Percentiles rank a stretch among this genome's conserved stretches.
Conservation (phyloP, 1,284 basidiomycete genomes). For the Moniliella sp. region DNA sequence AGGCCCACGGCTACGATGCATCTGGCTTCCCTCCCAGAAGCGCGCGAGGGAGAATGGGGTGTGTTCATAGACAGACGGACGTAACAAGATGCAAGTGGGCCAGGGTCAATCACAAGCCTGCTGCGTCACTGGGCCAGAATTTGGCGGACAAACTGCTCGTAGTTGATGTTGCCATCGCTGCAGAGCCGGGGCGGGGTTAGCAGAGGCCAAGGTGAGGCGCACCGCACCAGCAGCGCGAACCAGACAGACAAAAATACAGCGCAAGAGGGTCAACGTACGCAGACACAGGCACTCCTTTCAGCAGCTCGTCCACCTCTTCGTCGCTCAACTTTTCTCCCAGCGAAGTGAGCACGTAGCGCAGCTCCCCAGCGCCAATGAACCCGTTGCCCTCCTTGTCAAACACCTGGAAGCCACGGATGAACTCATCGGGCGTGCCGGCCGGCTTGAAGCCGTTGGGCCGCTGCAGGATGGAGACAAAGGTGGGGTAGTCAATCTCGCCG, state of each 20-base stretch:
- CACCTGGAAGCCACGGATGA: conserved; percentile 94
- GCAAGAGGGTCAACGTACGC: conserved; percentile 41
- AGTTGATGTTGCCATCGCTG: conserved; percentile 90
- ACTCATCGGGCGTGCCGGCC: conserved; percentile 46
- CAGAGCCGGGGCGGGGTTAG: background rate
- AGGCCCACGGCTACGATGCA: no score
- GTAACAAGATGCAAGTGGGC: no score
- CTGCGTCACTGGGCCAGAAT: conserved; percentile 48
- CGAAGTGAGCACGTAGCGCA: conserved; percentile 83
- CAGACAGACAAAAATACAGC: no score
- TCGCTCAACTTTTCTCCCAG: conserved; percentile 92
- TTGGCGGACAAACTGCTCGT: conserved; percentile 79
- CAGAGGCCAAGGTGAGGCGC: background rate
- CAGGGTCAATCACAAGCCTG: no score
- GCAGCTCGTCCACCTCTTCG: conserved; percentile 87
- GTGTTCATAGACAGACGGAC: no score
- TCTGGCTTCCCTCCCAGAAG: no score
- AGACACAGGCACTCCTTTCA: conserved; percentile 77
- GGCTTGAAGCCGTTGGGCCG: conserved; percentile 90
- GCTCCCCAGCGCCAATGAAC: conserved; percentile 71
- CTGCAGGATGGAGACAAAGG: conserved; percentile 73
- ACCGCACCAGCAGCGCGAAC: background rate
- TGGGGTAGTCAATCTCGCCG: conserved; percentile 41
- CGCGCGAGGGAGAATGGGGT: no score
- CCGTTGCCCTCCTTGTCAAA: conserved; percentile 97